These are phyloP conservation scores for Pseudogymnoascus sp. DNA, from an alignment of 2,329 filamentous ascomycete genomes.

Conservation along the genomic window DNA sequence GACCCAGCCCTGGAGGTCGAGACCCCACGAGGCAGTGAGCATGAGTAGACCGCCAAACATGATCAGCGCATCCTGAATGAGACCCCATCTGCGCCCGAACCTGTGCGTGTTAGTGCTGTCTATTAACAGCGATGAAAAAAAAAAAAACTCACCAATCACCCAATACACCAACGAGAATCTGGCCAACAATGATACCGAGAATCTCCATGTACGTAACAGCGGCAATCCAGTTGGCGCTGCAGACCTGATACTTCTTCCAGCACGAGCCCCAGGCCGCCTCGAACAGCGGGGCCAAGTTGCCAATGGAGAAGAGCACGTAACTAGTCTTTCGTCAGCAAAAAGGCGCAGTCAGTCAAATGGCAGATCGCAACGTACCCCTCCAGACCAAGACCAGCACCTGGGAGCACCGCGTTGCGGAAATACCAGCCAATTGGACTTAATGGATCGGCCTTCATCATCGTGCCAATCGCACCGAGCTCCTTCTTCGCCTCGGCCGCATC, in stretches of 20 bases:
- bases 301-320: slow-evolving; percentile 95
- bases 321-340: slow-evolving; percentile 31
- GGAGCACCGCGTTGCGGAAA: slow-evolving; percentile 82
- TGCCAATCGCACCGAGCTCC: slow-evolving; percentile 60
- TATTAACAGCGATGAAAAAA: slow-evolving; percentile 1
- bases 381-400: slow-evolving; percentile 82
- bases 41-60: slow-evolving; percentile 92
- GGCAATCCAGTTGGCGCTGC: slow-evolving; percentile 70
- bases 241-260: slow-evolving; percentile 60
- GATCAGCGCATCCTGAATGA: slow-evolving; percentile 89
- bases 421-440: slow-evolving; percentile 79
- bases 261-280: slow-evolving; percentile 65
- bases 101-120: slow-evolving; percentile 35
- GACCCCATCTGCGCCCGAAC: slow-evolving; percentile 86
- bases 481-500: slow-evolving; percentile 60
- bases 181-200: slow-evolving; percentile 87
- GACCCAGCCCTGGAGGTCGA: slow-evolving; percentile 84
- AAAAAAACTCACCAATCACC: slow-evolving; percentile 49
- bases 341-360: not conserved
- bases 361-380: slow-evolving; percentile 51
- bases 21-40: slow-evolving; percentile 84
- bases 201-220: slow-evolving; percentile 89
- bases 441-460: slow-evolving; percentile 80
- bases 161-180: slow-evolving; percentile 75
- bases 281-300: slow-evolving; percentile 81